phyloP scores from a whole-genome alignment of 805 yeast genomes.

The Wickerhamomyces bisporus region DNA sequence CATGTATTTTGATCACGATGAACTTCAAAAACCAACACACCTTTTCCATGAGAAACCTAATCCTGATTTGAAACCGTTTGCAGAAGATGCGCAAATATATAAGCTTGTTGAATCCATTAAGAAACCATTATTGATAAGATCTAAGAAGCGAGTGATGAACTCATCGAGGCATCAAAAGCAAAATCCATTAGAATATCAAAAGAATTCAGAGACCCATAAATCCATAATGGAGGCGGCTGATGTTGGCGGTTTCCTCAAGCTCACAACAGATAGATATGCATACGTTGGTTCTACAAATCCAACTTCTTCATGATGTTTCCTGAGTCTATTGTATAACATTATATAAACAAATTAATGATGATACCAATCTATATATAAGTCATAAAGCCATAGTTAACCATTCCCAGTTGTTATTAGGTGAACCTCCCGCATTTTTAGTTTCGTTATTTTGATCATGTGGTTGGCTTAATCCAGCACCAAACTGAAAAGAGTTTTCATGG shows the following conservation, averaged over 20 bases:
- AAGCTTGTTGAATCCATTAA: background rate
- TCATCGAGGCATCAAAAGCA: conserved; percentile 1
- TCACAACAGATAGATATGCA: conserved; percentile 30
- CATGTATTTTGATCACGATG: too few species aligned
- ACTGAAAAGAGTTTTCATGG: conserved; percentile 1
- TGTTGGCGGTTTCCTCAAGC: conserved; percentile 22
- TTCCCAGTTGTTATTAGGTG: conserved; percentile 24
- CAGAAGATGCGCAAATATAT: background rate
- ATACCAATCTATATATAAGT: conserved; percentile 1
- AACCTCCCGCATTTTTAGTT: conserved; percentile 8
- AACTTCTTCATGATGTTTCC: conserved; percentile 4
- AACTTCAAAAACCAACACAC: too few species aligned
- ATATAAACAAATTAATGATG: too few species aligned
- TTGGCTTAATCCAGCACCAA: conserved; percentile 4
- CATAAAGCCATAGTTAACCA: conserved; percentile 25
- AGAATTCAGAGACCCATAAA: conserved; percentile 16
- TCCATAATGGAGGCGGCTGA: conserved; percentile 22
- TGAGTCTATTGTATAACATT: background rate
- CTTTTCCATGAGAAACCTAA: too few species aligned
- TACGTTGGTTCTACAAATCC: conserved; percentile 23
- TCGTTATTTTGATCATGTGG: background rate
- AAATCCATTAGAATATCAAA: conserved; percentile 2
- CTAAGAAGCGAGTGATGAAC: background rate
- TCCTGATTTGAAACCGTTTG: background rate
- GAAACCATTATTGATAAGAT: background rate